Evolutionary conservation across 2,329 filamentous ascomycete genomes (phyloP), one percentile per base, ranked within the genome.

Genomic region (Trichoderma brevicompactum): DNA sequence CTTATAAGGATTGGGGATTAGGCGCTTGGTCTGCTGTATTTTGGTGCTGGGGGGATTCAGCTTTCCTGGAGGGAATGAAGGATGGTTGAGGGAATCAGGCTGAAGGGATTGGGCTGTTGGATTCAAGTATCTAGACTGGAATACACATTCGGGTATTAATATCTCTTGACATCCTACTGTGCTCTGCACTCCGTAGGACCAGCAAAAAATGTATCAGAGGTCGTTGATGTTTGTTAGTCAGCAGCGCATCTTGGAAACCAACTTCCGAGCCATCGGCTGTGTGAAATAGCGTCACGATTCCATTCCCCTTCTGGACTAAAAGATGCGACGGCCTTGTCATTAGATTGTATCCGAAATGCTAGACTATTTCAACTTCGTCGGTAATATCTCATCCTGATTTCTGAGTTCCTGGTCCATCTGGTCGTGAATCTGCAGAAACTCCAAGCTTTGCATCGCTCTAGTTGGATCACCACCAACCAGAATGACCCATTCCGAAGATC

Each of bases 401-500:
- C 13, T 12, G 13, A 17, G 46, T 7, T 15, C 41, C 19, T 1
- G 6, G 1, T 61, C 44, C 17, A 34, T 19, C 46, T 38, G 43
- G 17, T 17, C 17, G 34, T 41, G 46, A 40, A 9, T 60, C 19
- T 61, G 36, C 41, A 17, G 10, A 40, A 17, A 7, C 44, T 13
- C n/a, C n/a, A 28, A 28, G 23, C 5, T 28, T 28, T 5, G 23
- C 5, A 5, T 28, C 23, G 23, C 23, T 28, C 23, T 5, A 28
- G 23, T 28, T 28, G 23, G 23, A 19, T 8, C 43, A 15, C 19
- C 43, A 44, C n/a, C 41, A 15, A 23, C 28, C 23, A 41, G 8
- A 64, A 64, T 64, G 60, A 7, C 41, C 7, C 40, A 55, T 5
- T 55, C 60, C 19, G 49, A 54, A 10, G 49, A 38, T 2, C 28